These are phyloP conservation scores for Ogataea polymorpha DNA, from an alignment of 805 yeast species.

Conservation along the genomic window DNA sequence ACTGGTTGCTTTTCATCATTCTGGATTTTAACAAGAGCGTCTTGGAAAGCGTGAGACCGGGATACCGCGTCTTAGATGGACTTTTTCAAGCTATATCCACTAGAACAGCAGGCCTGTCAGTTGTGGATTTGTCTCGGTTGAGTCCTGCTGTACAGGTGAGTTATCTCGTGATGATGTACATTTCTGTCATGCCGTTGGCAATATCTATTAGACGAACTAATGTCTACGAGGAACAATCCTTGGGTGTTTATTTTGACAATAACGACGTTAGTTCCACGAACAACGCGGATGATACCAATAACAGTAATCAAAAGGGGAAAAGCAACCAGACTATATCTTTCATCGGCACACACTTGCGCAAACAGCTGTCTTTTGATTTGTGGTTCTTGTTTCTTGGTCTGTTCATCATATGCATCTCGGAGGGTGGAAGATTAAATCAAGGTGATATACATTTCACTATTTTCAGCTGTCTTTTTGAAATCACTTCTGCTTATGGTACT, in stretches of 20 bases:
- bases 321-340: constrained; percentile 54
- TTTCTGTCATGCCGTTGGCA: constrained; percentile 93
- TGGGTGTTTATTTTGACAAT: constrained; percentile 67
- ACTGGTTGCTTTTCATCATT: constrained; percentile 74
- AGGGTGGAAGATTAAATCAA: constrained; percentile 57
- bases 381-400: constrained; percentile 91
- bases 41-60: constrained; percentile 54
- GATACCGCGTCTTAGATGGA: constrained; percentile 76
- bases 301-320: constrained; percentile 23
- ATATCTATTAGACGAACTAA: constrained; percentile 95
- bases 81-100: constrained; percentile 88
- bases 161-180: constrained; percentile 96
- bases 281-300: constrained; percentile 10
- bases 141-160: constrained; percentile 93
- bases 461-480: constrained; percentile 78
- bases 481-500: constrained; percentile 93
- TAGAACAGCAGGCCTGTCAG: constrained; percentile 89
- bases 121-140: constrained; percentile 62
- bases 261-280: constrained; percentile 32
- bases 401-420: constrained; percentile 83
- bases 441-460: constrained; percentile 52
- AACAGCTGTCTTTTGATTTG: constrained; percentile 88
- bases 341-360: constrained; percentile 83
- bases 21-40: constrained; percentile 61
- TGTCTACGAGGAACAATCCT: constrained; percentile 94